phyloP scores from a whole-genome alignment of 805 yeast genomes.

The Yarrowia hollandica region DNA sequence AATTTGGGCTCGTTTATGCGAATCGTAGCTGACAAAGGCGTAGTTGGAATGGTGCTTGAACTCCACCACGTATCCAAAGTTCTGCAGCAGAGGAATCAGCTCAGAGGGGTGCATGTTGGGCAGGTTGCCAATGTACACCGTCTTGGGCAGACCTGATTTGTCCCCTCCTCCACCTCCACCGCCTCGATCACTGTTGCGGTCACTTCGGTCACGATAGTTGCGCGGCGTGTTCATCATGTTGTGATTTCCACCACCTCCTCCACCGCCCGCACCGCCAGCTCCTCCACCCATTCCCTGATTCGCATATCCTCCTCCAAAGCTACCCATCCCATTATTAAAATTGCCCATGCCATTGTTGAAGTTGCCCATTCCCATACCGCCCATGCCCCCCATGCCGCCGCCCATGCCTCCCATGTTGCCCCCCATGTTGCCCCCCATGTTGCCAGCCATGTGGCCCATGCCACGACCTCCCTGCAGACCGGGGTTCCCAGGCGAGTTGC shows the following conservation, averaged over 20 bases:
- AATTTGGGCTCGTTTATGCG: constrained; percentile 85
- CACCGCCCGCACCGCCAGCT: neutral
- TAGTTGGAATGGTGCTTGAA: constrained; percentile 80
- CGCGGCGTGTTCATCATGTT: constrained; percentile 4
- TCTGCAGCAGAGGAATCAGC: constrained; percentile 69
- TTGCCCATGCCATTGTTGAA: no score
- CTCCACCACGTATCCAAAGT: constrained; percentile 80
- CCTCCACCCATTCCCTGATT: neutral
- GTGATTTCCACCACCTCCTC: neutral
- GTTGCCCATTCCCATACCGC: neutral
- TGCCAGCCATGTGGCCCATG: neutral
- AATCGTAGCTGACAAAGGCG: constrained; percentile 83
- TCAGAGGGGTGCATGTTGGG: constrained; percentile 73
- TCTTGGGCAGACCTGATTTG: constrained; percentile 50
- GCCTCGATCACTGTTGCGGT: neutral
- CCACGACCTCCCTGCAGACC: neutral
- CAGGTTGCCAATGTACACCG: constrained; percentile 84
- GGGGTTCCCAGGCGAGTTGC: neutral
- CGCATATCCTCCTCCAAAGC: neutral
- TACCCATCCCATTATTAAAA: no score
- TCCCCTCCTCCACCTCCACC: neutral
- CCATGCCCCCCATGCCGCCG: constrained; percentile 16
- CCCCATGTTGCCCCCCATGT: neutral
- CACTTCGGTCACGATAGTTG: neutral
- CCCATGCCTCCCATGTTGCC: neutral